Evolutionary conservation across 768 basidiomycete genomes (phyloP).

Genomic region (Cystofilobasidium bisporidii): DNA sequence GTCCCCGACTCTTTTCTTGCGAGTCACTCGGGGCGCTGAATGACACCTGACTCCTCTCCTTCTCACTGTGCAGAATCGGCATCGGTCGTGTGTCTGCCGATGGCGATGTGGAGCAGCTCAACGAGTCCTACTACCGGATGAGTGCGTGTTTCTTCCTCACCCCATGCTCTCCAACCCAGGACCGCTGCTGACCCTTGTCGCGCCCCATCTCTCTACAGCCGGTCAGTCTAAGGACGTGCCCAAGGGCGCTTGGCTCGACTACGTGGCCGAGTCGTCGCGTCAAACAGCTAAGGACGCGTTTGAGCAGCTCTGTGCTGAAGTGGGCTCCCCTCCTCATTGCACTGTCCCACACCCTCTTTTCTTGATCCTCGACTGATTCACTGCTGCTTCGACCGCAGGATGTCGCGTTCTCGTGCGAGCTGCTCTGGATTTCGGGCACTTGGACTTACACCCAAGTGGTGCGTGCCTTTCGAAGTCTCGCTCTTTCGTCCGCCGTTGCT

Average conservation of each 20-base stretch:
- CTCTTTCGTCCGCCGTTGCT: not conserved
- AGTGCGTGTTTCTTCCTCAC: not conserved
- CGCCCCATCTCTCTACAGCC: not conserved
- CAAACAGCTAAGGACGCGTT: not conserved
- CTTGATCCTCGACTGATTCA: too few species aligned
- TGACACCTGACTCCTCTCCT: not conserved
- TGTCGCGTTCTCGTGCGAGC: not conserved
- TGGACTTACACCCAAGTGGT: constrained; percentile 1
- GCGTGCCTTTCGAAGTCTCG: not conserved
- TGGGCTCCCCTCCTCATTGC: too few species aligned
- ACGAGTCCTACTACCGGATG: constrained; percentile 1
- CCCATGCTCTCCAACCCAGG: too few species aligned
- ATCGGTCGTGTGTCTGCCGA: not conserved
- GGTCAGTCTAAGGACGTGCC: not conserved
- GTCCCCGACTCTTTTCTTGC: not conserved
- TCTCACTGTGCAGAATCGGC: not conserved
- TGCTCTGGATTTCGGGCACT: not conserved
- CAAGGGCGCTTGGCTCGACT: not conserved
- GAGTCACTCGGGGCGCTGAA: not conserved
- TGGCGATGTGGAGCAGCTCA: not conserved
- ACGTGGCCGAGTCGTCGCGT: not conserved
- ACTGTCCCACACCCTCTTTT: too few species aligned
- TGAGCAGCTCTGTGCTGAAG: not conserved
- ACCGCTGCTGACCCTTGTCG: not conserved
- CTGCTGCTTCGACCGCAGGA: not conserved